Evolutionary conservation across 176 grass and related monocot species (phyloP), one percentile per base, ranked within the genome.

Genomic region (Oryza meridionalis): DNA sequence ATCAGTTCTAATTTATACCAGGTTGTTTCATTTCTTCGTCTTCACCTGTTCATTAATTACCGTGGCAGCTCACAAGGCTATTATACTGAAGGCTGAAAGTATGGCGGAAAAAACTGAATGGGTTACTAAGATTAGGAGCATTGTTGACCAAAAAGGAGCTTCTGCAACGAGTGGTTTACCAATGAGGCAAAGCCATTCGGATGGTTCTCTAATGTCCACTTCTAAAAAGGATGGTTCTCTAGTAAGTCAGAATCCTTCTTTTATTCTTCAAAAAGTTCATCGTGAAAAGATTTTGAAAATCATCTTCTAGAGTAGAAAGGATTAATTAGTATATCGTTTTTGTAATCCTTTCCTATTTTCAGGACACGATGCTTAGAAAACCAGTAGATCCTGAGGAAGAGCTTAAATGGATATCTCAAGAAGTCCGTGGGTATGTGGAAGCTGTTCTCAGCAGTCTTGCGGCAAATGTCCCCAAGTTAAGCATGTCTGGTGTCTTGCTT

Each of bases 361-460:
- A 97, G 94, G 92, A 94, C 51, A 89, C 83, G 35, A 77, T 87
- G 77, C 79, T 80, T 35, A 92, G 84, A 84, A 94, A 86, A 66
- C 92, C 92, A 80, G 86, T 86, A 32, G 88, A 97, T 87, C 94
- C 88, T 66, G 94, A 97, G 85, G 92, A 97, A 97, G 94, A 97
- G 75, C 94, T 97, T 82, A 86, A 86, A 81, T 97, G 92, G 92
- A 94, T 94, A 86, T 92, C 94, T 82, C 92, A 97, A 86, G 94
- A 97, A 92, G 90, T 94, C 59, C 90, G 92, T 69, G 92, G 92
- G 22, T 94, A 97, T 78, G 88, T 94, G 50, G 92, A 97, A 75
- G 86, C 84, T 77, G 92, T 94, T 62, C 89, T 97, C 55, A 89
- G 58, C 25, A 97, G 86, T 84, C 90, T 94, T 80, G 94, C 86